Evolutionary conservation across 257 asterid genomes (phyloP).

Genomic region (Solanum infundibuliforme): DNA sequence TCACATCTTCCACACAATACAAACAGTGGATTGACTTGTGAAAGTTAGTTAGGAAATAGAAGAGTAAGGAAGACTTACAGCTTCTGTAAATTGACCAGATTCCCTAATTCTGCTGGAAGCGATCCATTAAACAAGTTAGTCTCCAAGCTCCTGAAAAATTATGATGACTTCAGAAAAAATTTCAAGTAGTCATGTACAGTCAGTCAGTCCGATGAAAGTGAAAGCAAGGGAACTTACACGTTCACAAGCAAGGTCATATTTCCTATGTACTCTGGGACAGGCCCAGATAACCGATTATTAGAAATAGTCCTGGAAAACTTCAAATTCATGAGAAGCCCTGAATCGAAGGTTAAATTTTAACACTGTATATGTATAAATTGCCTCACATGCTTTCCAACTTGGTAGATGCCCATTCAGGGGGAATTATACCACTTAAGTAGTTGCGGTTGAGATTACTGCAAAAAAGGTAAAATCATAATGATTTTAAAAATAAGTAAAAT

Average conservation of each 20-base stretch:
- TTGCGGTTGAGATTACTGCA: conserved; percentile 45
- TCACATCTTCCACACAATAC: not conserved
- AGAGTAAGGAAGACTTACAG: conserved; percentile 25
- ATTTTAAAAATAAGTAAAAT: not conserved
- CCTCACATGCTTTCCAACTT: conserved; percentile 36
- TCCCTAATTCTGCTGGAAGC: conserved; percentile 49
- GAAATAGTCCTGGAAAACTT: conserved; percentile 22
- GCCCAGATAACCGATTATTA: conserved; percentile 51
- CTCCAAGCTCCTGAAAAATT: conserved; percentile 50
- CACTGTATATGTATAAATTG: not conserved
- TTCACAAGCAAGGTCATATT: conserved; percentile 26
- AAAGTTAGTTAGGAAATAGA: not conserved
- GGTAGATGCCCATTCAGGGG: conserved; percentile 50
- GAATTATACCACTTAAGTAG: conserved; percentile 51
- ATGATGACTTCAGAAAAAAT: not conserved
- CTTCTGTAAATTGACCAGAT: conserved; percentile 34
- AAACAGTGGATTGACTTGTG: conserved; percentile 1
- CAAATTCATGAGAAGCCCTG: not conserved
- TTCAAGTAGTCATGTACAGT: not conserved
- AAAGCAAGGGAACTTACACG: conserved; percentile 15
- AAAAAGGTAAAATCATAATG: not conserved
- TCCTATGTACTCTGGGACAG: conserved; percentile 48
- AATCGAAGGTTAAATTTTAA: not conserved
- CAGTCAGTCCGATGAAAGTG: not conserved
- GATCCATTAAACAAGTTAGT: conserved; percentile 41